phyloP scores from a whole-genome alignment of 2,329 filamentous ascomycete genomes.

The Endocalyx cinctus region DNA sequence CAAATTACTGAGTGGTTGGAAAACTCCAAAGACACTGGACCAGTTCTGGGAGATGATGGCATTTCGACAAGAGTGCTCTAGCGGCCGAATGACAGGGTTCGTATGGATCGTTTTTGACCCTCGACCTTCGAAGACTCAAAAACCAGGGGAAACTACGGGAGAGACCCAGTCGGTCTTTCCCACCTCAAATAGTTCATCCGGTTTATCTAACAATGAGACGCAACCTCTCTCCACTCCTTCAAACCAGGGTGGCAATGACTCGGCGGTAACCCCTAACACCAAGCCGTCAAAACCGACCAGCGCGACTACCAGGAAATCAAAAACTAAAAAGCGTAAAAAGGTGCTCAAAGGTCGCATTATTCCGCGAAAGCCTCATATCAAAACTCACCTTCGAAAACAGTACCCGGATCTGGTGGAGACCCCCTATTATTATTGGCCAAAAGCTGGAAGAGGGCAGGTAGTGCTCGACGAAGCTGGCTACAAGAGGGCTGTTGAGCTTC shows the following conservation, averaged over 20 bases:
- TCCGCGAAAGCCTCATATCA: conserved; percentile 60
- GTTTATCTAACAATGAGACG: conserved; percentile 21
- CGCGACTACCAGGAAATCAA: conserved; percentile 11
- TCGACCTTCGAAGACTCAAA: conserved; percentile 7
- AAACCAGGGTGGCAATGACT: conserved; percentile 9
- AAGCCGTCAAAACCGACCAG: conserved; percentile 25
- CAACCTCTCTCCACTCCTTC: conserved; percentile 5
- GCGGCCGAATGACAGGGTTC: conserved; percentile 87
- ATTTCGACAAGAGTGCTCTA: conserved; percentile 91
- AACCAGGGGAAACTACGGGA: conserved; percentile 3
- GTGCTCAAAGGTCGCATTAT: conserved; percentile 56
- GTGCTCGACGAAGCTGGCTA: conserved; percentile 62
- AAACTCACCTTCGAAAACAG: conserved; percentile 50
- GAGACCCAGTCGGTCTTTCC: conserved; percentile 7
- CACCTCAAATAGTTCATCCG: conserved; percentile 26
- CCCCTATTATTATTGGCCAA: conserved; percentile 63
- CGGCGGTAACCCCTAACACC: conserved; percentile 25
- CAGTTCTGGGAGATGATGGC: conserved; percentile 99
- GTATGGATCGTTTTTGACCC: conserved; percentile 85
- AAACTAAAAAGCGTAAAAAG: conserved; percentile 39
- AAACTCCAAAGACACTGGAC: conserved; percentile 75
- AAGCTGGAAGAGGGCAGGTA: conserved; percentile 55
- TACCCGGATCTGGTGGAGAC: conserved; percentile 49
- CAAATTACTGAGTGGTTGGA: conserved; percentile 67
- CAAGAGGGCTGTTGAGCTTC: conserved; percentile 61